Evolutionary conservation across 495 filamentous ascomycete species (phyloP), one percentile per base, ranked within the genome.

Genomic region (Pseudoneurospora amorphoporcata): DNA sequence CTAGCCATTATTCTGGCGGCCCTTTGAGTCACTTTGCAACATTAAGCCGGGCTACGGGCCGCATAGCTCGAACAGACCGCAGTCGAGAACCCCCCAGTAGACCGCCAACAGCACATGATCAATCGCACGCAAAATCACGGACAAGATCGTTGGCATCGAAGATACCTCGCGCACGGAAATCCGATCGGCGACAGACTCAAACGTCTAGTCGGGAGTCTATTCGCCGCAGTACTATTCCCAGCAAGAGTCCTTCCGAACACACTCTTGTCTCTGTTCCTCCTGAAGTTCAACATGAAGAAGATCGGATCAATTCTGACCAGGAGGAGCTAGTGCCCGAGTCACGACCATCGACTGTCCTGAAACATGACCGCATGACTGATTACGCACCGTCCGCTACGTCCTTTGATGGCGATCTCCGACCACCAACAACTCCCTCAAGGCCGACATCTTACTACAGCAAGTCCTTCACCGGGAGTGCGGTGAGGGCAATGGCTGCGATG

Each of bases 401-500:
- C 53, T 37, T 7, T 35, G 14, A 35, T 32, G 53, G 29, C 35
- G 53, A 35, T 65, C 6, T 17, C 3, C 53, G 53, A 8, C 53
- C 29, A 35, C 53, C 53, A 17, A 65, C 53, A 35, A 65, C 53
- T 29, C 53, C 53, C 53, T 7, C 23, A 65, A 35, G 53, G 29
- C 53, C 53, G 6, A 32, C 14, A 37, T 32, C 53, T 35, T 65
- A 65, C 53, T 65, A 32, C 14, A 35, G 29, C 29, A 65, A 65
- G 29, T 65, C 53, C 7, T 65, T 17, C 12, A 42, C 71, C 1
- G 76, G 76, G 4, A 81, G 77, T n/a, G 76, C 77, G 12, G 83
- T 84, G 35, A 84, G 79, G 71, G 83, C 82, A 4, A 84, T 86
- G 76, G 77, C 84, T 19, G 83, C 82, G 35, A 75, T 81, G 69